Evolutionary conservation across 2,329 filamentous ascomycete genomes (phyloP).

Genomic region (Botrytis aclada): DNA sequence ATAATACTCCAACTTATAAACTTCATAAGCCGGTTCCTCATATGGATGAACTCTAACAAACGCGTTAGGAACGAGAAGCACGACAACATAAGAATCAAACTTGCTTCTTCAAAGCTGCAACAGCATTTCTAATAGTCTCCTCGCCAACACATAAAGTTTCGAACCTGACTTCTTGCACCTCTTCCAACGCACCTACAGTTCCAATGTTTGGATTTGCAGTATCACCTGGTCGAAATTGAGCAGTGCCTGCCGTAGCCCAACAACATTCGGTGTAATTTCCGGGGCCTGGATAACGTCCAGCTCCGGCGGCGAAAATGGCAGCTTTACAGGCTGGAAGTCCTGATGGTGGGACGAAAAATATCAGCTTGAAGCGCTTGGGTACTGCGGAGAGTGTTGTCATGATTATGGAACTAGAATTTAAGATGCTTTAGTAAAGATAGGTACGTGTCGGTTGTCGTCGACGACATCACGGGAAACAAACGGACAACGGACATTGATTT

Average conservation of each 20-base stretch:
- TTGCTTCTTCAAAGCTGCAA: constrained; percentile 62
- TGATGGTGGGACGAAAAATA: constrained; percentile 50
- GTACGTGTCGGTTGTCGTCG: neutral
- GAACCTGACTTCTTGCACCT: constrained; percentile 57
- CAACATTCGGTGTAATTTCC: constrained; percentile 55
- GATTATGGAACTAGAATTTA: neutral
- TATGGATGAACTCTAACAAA: constrained; percentile 46
- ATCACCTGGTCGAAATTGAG: constrained; percentile 63
- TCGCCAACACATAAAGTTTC: constrained; percentile 61
- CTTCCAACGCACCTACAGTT: constrained; percentile 52
- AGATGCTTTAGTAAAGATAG: neutral
- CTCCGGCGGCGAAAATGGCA: constrained; percentile 54
- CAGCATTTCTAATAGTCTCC: constrained; percentile 53
- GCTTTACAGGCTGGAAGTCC: constrained; percentile 47
- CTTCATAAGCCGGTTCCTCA: constrained; percentile 50
- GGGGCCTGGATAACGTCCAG: constrained; percentile 46
- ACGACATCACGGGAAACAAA: neutral
- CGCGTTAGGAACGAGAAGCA: constrained; percentile 16
- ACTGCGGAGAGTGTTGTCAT: neutral
- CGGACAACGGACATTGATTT: neutral
- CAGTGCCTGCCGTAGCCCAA: constrained; percentile 52
- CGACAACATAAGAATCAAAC: constrained; percentile 33
- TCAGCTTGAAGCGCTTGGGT: constrained; percentile 38
- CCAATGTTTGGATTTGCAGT: constrained; percentile 63
- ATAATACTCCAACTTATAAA: constrained; percentile 48